Evolutionary conservation across 1,284 basidiomycete species (phyloP), one percentile per base, ranked within the genome.

Genomic region (Vanrija pseudolonga): DNA sequence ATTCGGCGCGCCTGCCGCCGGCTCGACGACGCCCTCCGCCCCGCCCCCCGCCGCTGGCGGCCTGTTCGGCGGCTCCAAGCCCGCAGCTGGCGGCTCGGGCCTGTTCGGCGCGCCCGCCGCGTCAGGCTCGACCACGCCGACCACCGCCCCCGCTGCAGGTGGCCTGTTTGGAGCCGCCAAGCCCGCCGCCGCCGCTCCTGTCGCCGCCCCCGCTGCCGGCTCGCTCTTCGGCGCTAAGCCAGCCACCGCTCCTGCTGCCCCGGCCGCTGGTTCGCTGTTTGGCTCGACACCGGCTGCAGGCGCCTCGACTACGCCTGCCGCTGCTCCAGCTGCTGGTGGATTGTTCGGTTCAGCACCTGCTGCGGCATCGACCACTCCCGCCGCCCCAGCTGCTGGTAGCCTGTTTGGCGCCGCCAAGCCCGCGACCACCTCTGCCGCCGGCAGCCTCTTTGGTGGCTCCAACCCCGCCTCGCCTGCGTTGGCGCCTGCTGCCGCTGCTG

Each of bases 21-120:
- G 60, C 22, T 64, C 66, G 3, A 72, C 71, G 7, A 67, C 69
- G 4, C 60, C 69, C 4, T 61, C 71, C 11, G 63, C 66, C 38
- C 55, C 72, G 1, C 69, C 73, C 19, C 66, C 67, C 17, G 47
- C 63, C 5, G 45, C 46, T 12, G 45, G 54, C 5, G 53, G 63
- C 5, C 48, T 70, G 19, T 73, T 72, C 52, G 71, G 68, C 22
- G 44, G 45, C 3, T 45, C 44, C 9, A 45, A 45, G 46, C 50
- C 50, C 18, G 45, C 51, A 5, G 36, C 37, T 7, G 47, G 47
- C 12, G 37, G 32, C 12, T 7, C 6, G 11, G 14, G 62, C 11
- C 50, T 72, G 22, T 74, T 74, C 45, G 74, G 69, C 4, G 51
- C 47, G 17, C 15, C n/a, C 2, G 44, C 58, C 8, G 45, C 53